Evolutionary conservation across 768 basidiomycete genomes (phyloP).

Genomic region (Tylopilus vinaceipallidus): DNA sequence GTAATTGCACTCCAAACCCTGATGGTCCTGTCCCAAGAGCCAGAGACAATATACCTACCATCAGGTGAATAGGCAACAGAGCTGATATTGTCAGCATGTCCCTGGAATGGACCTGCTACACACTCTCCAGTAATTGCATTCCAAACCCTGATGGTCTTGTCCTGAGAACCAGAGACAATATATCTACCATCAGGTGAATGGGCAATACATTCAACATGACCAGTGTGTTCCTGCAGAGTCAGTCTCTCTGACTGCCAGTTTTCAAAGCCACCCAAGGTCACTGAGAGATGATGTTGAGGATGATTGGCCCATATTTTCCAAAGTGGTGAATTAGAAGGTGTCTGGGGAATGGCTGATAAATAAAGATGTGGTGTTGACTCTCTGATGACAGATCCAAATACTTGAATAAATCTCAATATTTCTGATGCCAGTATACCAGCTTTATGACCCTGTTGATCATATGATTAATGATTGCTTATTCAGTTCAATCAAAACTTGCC

Average conservation of each 20-base stretch:
- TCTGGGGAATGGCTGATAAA: background rate
- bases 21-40: background rate
- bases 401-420: background rate
- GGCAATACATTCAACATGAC: background rate
- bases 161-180: background rate
- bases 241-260: no score
- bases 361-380: background rate
- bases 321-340: background rate
- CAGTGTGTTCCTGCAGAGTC: no score
- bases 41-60: background rate
- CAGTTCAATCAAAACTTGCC: background rate
- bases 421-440: background rate
- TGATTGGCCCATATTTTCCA: background rate
- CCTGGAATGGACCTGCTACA: background rate
- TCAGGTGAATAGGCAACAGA: slow-evolving; percentile 1
- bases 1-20: background rate
- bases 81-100: background rate
- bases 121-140: no score
- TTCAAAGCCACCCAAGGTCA: no score
- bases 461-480: background rate
- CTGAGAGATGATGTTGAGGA: background rate
- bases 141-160: background rate
- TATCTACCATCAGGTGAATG: background rate
- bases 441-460: background rate
- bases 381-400: background rate